Percentiles rank a stretch among this genome's conserved stretches.
Evolutionary conservation across 2,329 filamentous ascomycete species (phyloP).

Genomic region (Claviceps digitariae): DNA sequence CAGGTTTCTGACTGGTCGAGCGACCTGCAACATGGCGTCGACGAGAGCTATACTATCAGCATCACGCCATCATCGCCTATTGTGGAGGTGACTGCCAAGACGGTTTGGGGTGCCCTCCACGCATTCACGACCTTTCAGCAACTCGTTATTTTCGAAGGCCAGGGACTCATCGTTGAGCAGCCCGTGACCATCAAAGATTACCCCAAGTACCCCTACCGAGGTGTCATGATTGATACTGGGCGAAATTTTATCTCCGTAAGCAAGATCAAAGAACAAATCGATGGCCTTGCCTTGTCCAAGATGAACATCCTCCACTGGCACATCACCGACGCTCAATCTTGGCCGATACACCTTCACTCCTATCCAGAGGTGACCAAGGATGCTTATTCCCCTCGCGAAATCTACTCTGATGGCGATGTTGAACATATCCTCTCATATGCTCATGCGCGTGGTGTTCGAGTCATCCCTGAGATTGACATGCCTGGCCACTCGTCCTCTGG

Average conservation of each 20-base stretch:
- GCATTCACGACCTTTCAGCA: conserved; percentile 45
- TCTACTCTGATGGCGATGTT: conserved; percentile 29
- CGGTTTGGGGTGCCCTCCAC: conserved; percentile 40
- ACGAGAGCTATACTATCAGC: conserved; percentile 40
- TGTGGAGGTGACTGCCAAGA: conserved; percentile 33
- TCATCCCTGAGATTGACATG: conserved; percentile 45
- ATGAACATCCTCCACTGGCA: conserved; percentile 46
- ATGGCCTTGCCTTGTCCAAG: conserved; percentile 41
- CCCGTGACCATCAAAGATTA: conserved; percentile 35
- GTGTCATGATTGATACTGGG: conserved; percentile 40
- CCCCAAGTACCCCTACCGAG: conserved; percentile 39
- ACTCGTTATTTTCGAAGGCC: conserved; percentile 33
- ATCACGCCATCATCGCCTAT: conserved; percentile 24
- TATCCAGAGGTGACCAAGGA: conserved; percentile 40
- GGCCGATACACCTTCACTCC: conserved; percentile 34
- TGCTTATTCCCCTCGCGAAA: conserved; percentile 36
- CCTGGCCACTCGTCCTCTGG: conserved; percentile 40
- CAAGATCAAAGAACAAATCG: conserved; percentile 40
- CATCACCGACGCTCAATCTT: conserved; percentile 40
- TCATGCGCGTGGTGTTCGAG: conserved; percentile 36
- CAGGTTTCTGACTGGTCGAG: conserved; percentile 29
- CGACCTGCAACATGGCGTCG: conserved; percentile 39
- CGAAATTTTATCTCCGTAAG: conserved; percentile 37
- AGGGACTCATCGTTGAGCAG: conserved; percentile 34
- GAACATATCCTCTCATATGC: conserved; percentile 33